Evolutionary conservation across 2,329 filamentous ascomycete species (phyloP), one percentile per base, ranked within the genome.

Genomic region (Trichoderma polysporum): DNA sequence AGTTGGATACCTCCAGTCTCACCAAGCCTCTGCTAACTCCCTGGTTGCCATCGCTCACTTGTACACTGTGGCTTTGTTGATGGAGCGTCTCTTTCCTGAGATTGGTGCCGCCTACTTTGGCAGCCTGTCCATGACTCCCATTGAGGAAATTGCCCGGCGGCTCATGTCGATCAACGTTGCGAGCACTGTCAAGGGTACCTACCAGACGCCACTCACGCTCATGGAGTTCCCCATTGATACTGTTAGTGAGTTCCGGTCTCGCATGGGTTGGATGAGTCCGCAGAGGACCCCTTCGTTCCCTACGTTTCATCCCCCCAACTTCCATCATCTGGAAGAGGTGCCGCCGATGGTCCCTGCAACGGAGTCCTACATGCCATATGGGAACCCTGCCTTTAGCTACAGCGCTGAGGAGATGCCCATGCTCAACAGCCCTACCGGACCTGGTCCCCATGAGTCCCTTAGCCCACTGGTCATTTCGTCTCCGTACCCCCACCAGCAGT

Each of bases 41-140:
- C 84, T 97, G 71, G 84, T 97, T 61, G 89, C 96, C 69, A 89
- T 98, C 64, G 91, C 93, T 12, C 92, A 98, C 76, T 93, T 97
- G 77, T 98, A 97, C 80, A 94, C 92, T 0, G 88, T 93, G 19
- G 93, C 93, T 3, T 84, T 98, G 68, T 88, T 93, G 45, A 87
- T 98, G 79, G 94, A 97, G 79, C 92, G 93, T 17, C 85, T 97
- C 69, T 97, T 97, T 77, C 93, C 94, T 2, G 93, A 96, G 76
- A 90, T 97, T 71, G 94, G 93, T 54, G 90, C 93, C 22, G 90
- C 93, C 57, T 97, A 97, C 78, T 93, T 94, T 73, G 91, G 91
- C 56, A 91, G 89, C 71, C 84, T 97, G 71, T 90, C 92, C 17
- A 86, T 97, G 53, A 84, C 85, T 1, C 93, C 94, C 0, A 88